Evolutionary conservation across 495 filamentous ascomycete species (phyloP), one percentile per base, ranked within the genome.

Genomic region (Daldinia childiae): DNA sequence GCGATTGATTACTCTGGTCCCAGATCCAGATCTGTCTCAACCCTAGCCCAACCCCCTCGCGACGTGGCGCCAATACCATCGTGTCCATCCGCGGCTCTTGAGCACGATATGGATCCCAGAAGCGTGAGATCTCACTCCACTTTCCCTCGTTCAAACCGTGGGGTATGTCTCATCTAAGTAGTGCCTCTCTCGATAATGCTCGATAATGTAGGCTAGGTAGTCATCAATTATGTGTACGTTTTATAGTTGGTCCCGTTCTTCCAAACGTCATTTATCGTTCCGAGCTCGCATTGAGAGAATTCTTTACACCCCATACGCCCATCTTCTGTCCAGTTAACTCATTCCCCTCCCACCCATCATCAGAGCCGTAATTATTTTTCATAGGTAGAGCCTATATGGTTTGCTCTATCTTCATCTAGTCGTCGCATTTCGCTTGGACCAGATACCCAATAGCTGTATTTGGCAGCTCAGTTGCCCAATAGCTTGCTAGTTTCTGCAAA

Each of bases 1-100:
- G 69, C 77, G 71, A 79, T 79, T 74, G 64, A 70, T 58, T 71
- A 64, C 74, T 67, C 64, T 41, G 32, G 54, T 58, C 71, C 63
- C 34, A 64, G 67, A 69, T 69, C 57, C 68, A 73, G 70, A 74
- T 78, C 71, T 66, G 63, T 61, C 54, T 72, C 61, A 65, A 68
- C 63, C 72, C 62, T 63, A 61, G 69, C 75, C 78, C 80, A 78
- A 81, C 58, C 79, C 74, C 71, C 64, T 79, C 79, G 80, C 82
- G 81, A 85, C 84, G 84, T 87, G 84, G 84, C 83, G 79, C 83
- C 79, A 83, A 76, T 83, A 67, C 77, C 75, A 58, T 71, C 68
- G 38, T 52, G 62, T 76, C 76, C 68, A 66, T 82, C 81, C 80
- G 81, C 74, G 74, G 51, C 59, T 71, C 54, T 61, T 39, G 58